Evolutionary conservation across 495 filamentous ascomycete species (phyloP).

Genomic region (Cryomyces minteri): DNA sequence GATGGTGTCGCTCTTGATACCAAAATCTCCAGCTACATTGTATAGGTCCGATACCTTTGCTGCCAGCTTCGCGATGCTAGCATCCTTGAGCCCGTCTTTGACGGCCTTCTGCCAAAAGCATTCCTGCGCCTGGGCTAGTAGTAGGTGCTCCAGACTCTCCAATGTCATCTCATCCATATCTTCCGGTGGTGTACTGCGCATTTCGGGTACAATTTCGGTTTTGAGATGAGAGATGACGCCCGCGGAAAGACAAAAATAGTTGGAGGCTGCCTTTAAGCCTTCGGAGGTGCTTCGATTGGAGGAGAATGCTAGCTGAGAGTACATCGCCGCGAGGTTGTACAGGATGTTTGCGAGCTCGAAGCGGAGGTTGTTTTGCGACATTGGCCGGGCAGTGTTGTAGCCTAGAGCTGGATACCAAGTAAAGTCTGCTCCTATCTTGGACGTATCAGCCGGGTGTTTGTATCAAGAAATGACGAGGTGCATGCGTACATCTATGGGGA

Average conservation of each 20-base stretch:
- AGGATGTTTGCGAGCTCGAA: conserved; percentile 90
- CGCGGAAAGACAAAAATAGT: conserved; percentile 78
- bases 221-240: conserved; percentile 72
- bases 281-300: conserved; percentile 65
- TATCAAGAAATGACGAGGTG: not conserved
- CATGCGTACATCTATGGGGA: conserved; percentile 72
- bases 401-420: conserved; percentile 88
- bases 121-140: conserved; percentile 86
- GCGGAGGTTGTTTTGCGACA: conserved; percentile 79
- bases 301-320: conserved; percentile 75
- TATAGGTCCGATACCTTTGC: conserved; percentile 89
- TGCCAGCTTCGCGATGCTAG: conserved; percentile 75
- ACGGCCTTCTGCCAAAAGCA: conserved; percentile 98
- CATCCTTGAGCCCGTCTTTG: conserved; percentile 83
- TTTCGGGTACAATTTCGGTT: conserved; percentile 59
- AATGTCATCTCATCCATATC: conserved; percentile 88
- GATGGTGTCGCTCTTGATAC: conserved; percentile 72
- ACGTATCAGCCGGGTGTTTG: not conserved
- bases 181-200: conserved; percentile 72
- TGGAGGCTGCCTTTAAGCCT: conserved; percentile 75
- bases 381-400: conserved; percentile 65
- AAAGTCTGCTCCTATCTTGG: conserved; percentile 74
- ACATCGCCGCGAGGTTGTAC: conserved; percentile 83
- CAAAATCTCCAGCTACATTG: conserved; percentile 63
- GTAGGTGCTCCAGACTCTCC: conserved; percentile 62